These are phyloP conservation scores for peach (Prunus persica) DNA, from an alignment of 306 rosid species.

Conservation along the genomic window Prunus_persica_NCBIv2 NC_034014.1:27306501-27307000, in stretches of 20 bases:
- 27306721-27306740: conserved; percentile 27
- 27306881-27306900: conserved; percentile 87
- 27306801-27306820: conserved; percentile 19
- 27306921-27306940: conserved; percentile 12
- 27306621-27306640: not conserved
- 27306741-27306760: conserved; percentile 4
- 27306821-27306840: conserved; percentile 14
- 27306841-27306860: conserved; percentile 5
- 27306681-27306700: conserved; percentile 41
- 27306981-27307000: conserved; percentile 83
- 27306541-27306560: conserved; percentile 8
- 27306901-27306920: conserved; percentile 59
- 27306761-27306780: conserved; percentile 18
- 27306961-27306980: conserved; percentile 56
- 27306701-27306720: conserved; percentile 47
- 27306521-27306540: conserved; percentile 17
- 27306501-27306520: conserved; percentile 86
- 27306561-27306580: conserved; percentile 52
- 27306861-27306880: conserved; percentile 63
- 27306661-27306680: conserved; percentile 40
- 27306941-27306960: not conserved
- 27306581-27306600: conserved; percentile 14
- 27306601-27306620: not conserved
- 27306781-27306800: conserved; percentile 24
- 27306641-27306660: conserved; percentile 69